These are phyloP conservation scores for Cryptosporidium canis DNA, from an alignment of 169 alveolate species.

Conservation along the genomic window DNA sequence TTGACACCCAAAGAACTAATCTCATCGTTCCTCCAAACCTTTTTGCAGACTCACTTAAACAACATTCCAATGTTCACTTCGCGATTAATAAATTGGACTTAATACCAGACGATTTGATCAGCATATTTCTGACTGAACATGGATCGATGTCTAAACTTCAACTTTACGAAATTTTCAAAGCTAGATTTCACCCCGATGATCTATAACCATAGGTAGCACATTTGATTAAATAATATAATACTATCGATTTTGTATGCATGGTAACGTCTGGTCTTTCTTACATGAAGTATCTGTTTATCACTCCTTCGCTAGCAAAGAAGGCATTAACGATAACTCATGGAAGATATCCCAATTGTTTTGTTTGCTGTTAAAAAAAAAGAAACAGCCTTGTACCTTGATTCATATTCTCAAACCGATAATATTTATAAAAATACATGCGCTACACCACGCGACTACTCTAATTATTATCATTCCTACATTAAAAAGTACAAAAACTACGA, in stretches of 20 bases:
- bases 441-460: constrained; percentile 34
- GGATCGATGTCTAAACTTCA: constrained; percentile 45
- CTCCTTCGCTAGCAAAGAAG: neutral
- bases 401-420: constrained; percentile 38
- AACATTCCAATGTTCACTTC: constrained; percentile 56
- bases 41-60: constrained; percentile 36
- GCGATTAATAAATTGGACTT: constrained; percentile 52
- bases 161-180: constrained; percentile 22
- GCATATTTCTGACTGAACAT: constrained; percentile 36
- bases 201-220: neutral
- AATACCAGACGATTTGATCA: constrained; percentile 43
- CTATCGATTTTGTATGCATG: neutral
- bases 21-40: constrained; percentile 47
- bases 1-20: constrained; percentile 51
- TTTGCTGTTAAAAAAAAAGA: constrained; percentile 2
- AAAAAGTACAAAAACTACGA: constrained; percentile 14
- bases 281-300: constrained; percentile 12
- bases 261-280: constrained; percentile 2
- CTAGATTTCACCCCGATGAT: constrained; percentile 41
- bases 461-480: constrained; percentile 9
- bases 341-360: constrained; percentile 18
- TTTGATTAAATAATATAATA: too few species aligned
- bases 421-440: neutral
- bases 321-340: neutral
- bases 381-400: neutral